Evolutionary conservation across 192 early-diverging fungal species (phyloP), one percentile per base, ranked within the genome.

Genomic region (Radiomyces spectabilis): DNA sequence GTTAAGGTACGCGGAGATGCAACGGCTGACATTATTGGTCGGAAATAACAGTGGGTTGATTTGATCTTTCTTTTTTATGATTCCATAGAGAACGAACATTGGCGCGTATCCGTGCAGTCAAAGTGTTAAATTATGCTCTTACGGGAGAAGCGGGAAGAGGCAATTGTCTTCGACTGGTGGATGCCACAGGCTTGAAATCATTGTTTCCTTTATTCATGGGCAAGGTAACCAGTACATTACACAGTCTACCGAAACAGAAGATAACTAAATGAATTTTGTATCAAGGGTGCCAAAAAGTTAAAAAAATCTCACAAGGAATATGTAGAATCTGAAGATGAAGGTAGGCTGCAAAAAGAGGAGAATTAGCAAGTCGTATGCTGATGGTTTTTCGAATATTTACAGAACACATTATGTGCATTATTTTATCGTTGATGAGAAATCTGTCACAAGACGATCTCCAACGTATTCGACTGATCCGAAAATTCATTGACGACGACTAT

Each of bases 131-230:
- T 57, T 86, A 88, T 62, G 84, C 80, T 33, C 77, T 86, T 61
- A 72, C 81, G 7, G 77, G 83, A 12, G 59, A 61, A 7, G 60
- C 73, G 10, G 72, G 72, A 22, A 58, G 60, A 12, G 60, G 51
- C 12, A 65, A 76, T 63, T 82, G 87, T 74, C 45, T 82, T 22
- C 77, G 82, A 19, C 95, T 94, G 63, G 80, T 99, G 4, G 91
- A 96, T 32, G 72, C 74, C 5, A 54, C 75, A 27, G 94, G 96
- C 1, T 73, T 97, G 16, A 90, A 90, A 61, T 77, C 92, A 16
- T 51, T 99, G 31, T 93, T 96, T 57, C 73, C 89, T 7, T 69
- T 84, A n/a, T 82, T 97, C 57, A 89, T 95, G 81, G 65, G 78
- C 25, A 89, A 88, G 65, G 76, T 78, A 60, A 51, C 26, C 16